A percentile compares a stretch with the other conserved stretches of the same genome.
phyloP scores from a whole-genome alignment of 148 eudicot species.

The Fagopyrum homotropicum region DNA sequence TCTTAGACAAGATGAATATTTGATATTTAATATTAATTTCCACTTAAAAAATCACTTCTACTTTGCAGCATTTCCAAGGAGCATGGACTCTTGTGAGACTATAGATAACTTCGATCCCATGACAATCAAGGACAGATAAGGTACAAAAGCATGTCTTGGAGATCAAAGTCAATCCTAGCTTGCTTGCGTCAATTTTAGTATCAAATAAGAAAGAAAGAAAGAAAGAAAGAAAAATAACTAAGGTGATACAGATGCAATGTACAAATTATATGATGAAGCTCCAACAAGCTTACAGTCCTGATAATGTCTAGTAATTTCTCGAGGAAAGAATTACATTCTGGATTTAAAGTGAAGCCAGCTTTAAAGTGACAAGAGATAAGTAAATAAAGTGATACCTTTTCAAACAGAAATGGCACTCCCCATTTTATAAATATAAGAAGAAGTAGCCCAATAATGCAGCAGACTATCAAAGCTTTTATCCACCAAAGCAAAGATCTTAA shows the following conservation, averaged over 20 bases:
- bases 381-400: slow-evolving; percentile 50
- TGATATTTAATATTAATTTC: background rate
- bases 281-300: background rate
- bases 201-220: background rate
- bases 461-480: slow-evolving; percentile 53
- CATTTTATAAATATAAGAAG: slow-evolving; percentile 52
- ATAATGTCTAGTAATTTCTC: background rate
- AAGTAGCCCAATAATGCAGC: slow-evolving; percentile 30
- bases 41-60: background rate
- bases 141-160: slow-evolving; percentile 1
- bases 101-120: background rate
- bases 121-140: background rate
- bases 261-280: background rate
- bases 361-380: background rate
- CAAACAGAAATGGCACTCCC: slow-evolving; percentile 84
- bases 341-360: background rate
- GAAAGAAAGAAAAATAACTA: background rate
- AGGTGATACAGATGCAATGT: background rate
- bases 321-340: background rate
- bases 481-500: slow-evolving; percentile 51
- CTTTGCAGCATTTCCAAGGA: background rate
- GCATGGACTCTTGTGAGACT: background rate
- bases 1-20: background rate
- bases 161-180: background rate
- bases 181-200: background rate